Percentiles rank a stretch among this genome's conserved stretches.
Conservation (phyloP, 2,329 filamentous ascomycete species). For the Biscogniauxia marginata region DNA sequence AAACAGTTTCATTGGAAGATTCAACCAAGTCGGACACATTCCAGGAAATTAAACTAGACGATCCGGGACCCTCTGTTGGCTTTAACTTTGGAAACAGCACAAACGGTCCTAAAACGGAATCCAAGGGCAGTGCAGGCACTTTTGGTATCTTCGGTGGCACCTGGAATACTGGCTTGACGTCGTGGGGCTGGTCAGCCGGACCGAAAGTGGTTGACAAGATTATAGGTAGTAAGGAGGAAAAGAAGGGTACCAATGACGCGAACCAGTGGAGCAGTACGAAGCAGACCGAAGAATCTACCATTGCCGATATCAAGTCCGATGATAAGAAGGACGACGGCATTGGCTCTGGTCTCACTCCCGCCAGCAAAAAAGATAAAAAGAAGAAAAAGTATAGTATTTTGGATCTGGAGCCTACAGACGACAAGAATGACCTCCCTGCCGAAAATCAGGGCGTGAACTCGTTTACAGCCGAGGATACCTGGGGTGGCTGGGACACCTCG, state of each 20-base stretch:
- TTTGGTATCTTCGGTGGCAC: conserved; percentile 61
- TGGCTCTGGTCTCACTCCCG: conserved; percentile 25
- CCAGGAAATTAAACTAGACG: conserved; percentile 67
- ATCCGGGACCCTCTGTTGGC: conserved; percentile 56
- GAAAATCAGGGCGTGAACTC: conserved; percentile 25
- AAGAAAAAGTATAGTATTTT: conserved; percentile 42
- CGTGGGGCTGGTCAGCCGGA: conserved; percentile 43
- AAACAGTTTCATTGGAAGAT: conserved; percentile 32
- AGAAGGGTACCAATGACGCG: conserved; percentile 40
- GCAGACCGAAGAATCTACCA: conserved; percentile 28
- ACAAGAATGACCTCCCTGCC: conserved; percentile 29
- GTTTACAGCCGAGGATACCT: conserved; percentile 27
- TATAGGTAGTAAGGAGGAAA: conserved; percentile 41
- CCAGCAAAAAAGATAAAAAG: conserved; percentile 33
- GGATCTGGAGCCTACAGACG: conserved; percentile 35
- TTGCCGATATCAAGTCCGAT: conserved; percentile 23
- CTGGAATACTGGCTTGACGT: conserved; percentile 52
- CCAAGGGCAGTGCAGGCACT: conserved; percentile 35
- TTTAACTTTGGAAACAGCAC: conserved; percentile 49
- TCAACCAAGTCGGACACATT: conserved; percentile 53
- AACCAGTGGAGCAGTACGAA: conserved; percentile 51
- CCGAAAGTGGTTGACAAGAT: conserved; percentile 29
- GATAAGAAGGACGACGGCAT: conserved; percentile 32
- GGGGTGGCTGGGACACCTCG: conserved; percentile 36
- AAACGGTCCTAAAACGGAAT: conserved; percentile 37